Evolutionary conservation across 768 basidiomycete species (phyloP), one percentile per base, ranked within the genome.

Genomic region (Russula sp.): DNA sequence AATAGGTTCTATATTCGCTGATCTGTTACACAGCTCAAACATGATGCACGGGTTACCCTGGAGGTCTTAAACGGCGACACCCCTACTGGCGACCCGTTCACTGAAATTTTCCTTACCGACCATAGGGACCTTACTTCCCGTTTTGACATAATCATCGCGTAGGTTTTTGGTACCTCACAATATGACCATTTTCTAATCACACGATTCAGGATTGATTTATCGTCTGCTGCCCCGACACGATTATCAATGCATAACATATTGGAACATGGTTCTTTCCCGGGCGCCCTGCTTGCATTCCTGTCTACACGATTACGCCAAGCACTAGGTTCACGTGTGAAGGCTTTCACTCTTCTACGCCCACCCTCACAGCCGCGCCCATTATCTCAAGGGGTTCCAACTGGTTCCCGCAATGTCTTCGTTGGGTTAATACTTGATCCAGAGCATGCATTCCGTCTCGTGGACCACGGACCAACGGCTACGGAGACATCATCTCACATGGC

Each of bases 381-480:
- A 42, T 85, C 79, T 18, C 82, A 87, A 64, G 78, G 81, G 1
- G 80, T 83, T 45, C 84, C 84, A 6, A 75, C 80, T 6, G 78
- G 75, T 14, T 74, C 82, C 0, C 72, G 81, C 27, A 72, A 75
- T 3, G 71, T 94, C 42, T 80, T 83, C 65, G 77, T 98, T 39
- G 95, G 96, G 4, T 73, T 98, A 7, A 75, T 93, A 16, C 83
- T 91, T 67, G 80, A 93, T 68, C 78, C 85, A 0, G 77, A 82
- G 7, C 75, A 89, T 63, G 91, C 93, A 2, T 85, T 86, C 66
- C 85, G 91, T 9, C 83, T 98, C 1, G 89, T 98, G 32, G 97
- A 98, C 69, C 91, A 94, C 65, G 96, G 96, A 3, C 96, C 96
- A 1, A 72, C 87, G 0, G 89, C 85, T 55, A 84, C 85, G 11